A percentile compares a stretch with the other conserved stretches of the same genome.
These are phyloP conservation scores for Aspergillus sp. DNA, from an alignment of 2,329 filamentous ascomycete species.

Conservation along the genomic window DNA sequence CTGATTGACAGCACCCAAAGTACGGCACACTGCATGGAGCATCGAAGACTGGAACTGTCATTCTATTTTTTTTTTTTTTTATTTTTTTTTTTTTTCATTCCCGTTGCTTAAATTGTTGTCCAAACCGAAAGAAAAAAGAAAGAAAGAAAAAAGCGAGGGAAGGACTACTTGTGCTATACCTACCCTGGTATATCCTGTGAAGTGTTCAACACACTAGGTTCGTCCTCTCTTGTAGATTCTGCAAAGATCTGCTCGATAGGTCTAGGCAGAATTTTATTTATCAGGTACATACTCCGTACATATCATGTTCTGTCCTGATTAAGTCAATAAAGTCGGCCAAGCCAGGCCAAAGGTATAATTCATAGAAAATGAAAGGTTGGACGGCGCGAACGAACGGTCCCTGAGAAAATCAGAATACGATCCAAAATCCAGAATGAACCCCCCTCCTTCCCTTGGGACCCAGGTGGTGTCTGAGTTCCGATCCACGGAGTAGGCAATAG, in stretches of 20 bases:
- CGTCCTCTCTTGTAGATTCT: too few relatives aligned
- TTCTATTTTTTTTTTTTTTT: background rate
- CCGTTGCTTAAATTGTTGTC: background rate
- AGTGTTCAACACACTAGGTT: too few relatives aligned
- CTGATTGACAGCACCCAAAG: background rate
- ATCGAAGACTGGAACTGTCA: background rate
- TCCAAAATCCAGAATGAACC: too few relatives aligned
- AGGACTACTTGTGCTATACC: too few relatives aligned
- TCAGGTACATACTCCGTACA: background rate
- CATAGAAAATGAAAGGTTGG: constrained; percentile 15
- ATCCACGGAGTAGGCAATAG: too few relatives aligned
- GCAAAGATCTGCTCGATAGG: too few relatives aligned
- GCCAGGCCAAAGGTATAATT: constrained; percentile 1
- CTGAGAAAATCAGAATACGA: constrained; percentile 8
- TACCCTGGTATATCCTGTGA: too few relatives aligned
- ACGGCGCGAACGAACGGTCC: constrained; percentile 17
- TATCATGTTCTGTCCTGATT: background rate
- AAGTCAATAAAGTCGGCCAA: constrained; percentile 9
- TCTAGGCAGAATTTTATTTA: too few relatives aligned
- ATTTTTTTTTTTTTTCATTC: background rate
- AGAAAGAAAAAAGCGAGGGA: background rate
- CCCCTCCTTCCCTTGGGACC: constrained; percentile 12
- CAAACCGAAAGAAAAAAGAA: background rate
- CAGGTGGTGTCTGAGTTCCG: constrained; percentile 18
- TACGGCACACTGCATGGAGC: background rate